Evolutionary conservation across 2,329 filamentous ascomycete species (phyloP).

Genomic region (Epichloe elymi): DNA sequence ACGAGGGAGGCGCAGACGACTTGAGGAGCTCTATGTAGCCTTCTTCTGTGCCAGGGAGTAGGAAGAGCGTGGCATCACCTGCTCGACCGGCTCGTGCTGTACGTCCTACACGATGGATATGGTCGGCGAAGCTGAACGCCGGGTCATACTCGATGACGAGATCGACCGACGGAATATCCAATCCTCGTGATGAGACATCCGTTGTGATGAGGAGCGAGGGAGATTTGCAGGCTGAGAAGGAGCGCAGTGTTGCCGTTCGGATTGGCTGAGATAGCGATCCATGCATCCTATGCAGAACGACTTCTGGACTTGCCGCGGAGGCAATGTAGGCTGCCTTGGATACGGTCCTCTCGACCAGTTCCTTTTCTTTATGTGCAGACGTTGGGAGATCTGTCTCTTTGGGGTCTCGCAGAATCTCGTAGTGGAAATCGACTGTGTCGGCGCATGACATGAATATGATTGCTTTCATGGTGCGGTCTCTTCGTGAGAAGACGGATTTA

Average conservation of each 20-base stretch:
- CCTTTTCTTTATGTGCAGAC: slow-evolving; percentile 18
- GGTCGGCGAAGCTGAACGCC: slow-evolving; percentile 83
- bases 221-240: slow-evolving; percentile 61
- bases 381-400: slow-evolving; percentile 16
- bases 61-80: slow-evolving; percentile 77
- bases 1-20: slow-evolving; percentile 31
- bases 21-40: slow-evolving; percentile 69
- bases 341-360: slow-evolving; percentile 44
- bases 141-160: slow-evolving; percentile 94
- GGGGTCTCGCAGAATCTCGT: slow-evolving; percentile 55
- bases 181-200: slow-evolving; percentile 87
- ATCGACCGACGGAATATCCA: slow-evolving; percentile 91
- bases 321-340: slow-evolving; percentile 59
- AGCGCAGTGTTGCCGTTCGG: slow-evolving; percentile 71
- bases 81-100: slow-evolving; percentile 86
- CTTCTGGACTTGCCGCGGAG: slow-evolving; percentile 54
- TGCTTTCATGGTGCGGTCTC: slow-evolving; percentile 88
- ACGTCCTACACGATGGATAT: slow-evolving; percentile 86
- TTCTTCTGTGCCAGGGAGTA: slow-evolving; percentile 84
- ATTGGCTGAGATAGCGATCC: slow-evolving; percentile 81
- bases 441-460: slow-evolving; percentile 96
- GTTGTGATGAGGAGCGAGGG: slow-evolving; percentile 83
- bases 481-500: slow-evolving; percentile 75
- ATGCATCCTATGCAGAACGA: slow-evolving; percentile 78
- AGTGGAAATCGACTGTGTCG: slow-evolving; percentile 95